These are phyloP conservation scores for Cubamyces sp. DNA, from an alignment of 768 basidiomycete genomes.

Conservation along the genomic window DNA sequence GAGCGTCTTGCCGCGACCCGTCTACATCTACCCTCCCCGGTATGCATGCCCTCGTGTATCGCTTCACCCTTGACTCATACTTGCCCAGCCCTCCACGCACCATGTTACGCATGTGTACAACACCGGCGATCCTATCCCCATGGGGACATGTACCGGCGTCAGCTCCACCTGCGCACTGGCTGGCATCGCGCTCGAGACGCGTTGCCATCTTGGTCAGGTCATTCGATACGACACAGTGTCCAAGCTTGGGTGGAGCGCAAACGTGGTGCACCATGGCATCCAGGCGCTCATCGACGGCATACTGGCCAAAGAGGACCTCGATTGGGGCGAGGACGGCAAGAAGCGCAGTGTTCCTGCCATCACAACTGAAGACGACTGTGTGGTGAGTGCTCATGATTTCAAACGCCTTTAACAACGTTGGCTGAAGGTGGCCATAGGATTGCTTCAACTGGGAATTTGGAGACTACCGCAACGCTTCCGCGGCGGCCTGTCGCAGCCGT, in stretches of 20 bases:
- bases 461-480: constrained; percentile 37
- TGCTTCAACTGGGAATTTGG: constrained; percentile 77
- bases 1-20: constrained; percentile 51
- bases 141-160: constrained; percentile 80
- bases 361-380: constrained; percentile 64
- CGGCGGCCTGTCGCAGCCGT: not conserved
- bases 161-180: constrained; percentile 77
- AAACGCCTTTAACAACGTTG: constrained; percentile 5
- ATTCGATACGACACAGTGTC: constrained; percentile 87
- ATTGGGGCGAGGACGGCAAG: constrained; percentile 30
- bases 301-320: constrained; percentile 47
- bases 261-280: constrained; percentile 73
- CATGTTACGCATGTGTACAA: constrained; percentile 90
- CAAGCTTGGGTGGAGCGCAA: constrained; percentile 78
- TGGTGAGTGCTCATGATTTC: constrained; percentile 45
- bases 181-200: constrained; percentile 85
- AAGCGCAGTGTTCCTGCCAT: constrained; percentile 48
- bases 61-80: not conserved
- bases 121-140: constrained; percentile 92
- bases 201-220: constrained; percentile 86
- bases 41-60: constrained; percentile 39
- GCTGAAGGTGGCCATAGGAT: constrained; percentile 46
- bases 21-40: constrained; percentile 87
- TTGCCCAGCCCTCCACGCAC: constrained; percentile 60
- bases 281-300: constrained; percentile 71